Evolutionary conservation across 176 grass and related monocot genomes (phyloP), one percentile per base, ranked within the genome.

Genomic region (Hordeum marinum): DNA sequence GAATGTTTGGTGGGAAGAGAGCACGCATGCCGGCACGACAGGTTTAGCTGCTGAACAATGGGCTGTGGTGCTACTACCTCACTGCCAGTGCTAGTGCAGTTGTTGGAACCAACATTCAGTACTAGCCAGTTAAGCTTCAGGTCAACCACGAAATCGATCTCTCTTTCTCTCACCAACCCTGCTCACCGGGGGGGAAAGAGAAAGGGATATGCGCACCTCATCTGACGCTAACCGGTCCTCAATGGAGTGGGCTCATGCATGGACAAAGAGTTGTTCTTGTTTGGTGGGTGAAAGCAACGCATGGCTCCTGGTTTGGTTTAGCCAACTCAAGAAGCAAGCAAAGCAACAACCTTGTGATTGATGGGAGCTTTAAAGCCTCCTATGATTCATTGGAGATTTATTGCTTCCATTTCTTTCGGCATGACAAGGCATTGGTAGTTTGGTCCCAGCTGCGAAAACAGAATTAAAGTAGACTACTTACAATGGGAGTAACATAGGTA

Each of bases 261-360:
- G n/a, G 81, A 72, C 42, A 13, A 57, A 15, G 40, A 26, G 27
- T 42, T 58, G 81, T 75, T 60, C 20, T 80, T 80, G 82, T 85
- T 85, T 89, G 82, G 87, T 85, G 66, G 36, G 34, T 50, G 87
- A 89, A 80, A 85, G 82, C 69, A 80, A 85, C 82, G 75, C 48
- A 54, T 79, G 65, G 74, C 35, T 34, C 26, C 67, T 73, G 63
- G 18, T 32, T 39, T 39, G 73, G 75, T 34, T 75, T 54, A 18
- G 45, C 75, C 48, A 48, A 26, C 72, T 37, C 20, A 61, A 15
- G 62, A 75, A 75, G 80, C 58, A 74, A 76, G 36, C 46, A 36
- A 61, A 76, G 48, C 40, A 46, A 46, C n/a, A 37, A n/a, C 54
- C 6, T 43, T 83, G 52, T 50, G n/a, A 62, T 27, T 60, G 67